Percentiles rank a stretch among this genome's conserved stretches.
Conservation (phyloP, 2,329 filamentous ascomycete species). For the Microdochium bolleyi region DNA sequence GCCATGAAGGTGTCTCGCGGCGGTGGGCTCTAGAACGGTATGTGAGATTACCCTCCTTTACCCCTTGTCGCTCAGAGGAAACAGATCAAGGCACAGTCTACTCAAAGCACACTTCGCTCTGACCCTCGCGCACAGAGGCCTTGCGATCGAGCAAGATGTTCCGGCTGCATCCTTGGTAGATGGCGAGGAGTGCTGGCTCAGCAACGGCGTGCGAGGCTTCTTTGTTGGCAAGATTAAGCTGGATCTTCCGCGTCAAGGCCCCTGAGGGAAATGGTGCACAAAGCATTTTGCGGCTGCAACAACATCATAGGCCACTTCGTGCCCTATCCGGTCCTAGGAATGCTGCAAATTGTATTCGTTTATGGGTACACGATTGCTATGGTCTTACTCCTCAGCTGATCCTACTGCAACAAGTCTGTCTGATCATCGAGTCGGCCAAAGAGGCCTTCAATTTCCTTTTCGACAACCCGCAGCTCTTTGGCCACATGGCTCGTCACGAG, state of each 20-base stretch:
- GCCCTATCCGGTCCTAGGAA: background rate
- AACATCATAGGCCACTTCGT: too few relatives aligned
- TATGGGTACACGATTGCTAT: background rate
- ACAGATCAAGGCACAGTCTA: too few relatives aligned
- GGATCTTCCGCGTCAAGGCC: background rate
- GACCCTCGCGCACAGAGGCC: slow-evolving; percentile 24
- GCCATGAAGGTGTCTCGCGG: slow-evolving; percentile 74
- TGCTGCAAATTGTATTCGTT: slow-evolving; percentile 1
- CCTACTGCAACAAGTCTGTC: slow-evolving; percentile 45
- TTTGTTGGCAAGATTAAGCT: slow-evolving; percentile 34
- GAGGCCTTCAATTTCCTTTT: slow-evolving; percentile 51
- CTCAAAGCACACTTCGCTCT: background rate
- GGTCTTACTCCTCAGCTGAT: background rate
- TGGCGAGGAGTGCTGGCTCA: slow-evolving; percentile 79
- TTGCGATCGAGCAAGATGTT: slow-evolving; percentile 61
- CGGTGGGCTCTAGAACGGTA: slow-evolving; percentile 72
- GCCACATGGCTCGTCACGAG: slow-evolving; percentile 60
- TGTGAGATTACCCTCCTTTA: too few relatives aligned
- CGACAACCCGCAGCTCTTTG: slow-evolving; percentile 53
- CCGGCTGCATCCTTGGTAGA: slow-evolving; percentile 50
- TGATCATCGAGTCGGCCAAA: slow-evolving; percentile 58
- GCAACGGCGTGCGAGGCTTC: slow-evolving; percentile 81
- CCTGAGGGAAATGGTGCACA: too few relatives aligned
- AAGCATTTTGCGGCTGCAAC: too few relatives aligned
- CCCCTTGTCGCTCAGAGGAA: too few relatives aligned